Evolutionary conservation across 805 yeast species (phyloP), one percentile per base, ranked within the genome.

Genomic region (Pichia deserticola): DNA sequence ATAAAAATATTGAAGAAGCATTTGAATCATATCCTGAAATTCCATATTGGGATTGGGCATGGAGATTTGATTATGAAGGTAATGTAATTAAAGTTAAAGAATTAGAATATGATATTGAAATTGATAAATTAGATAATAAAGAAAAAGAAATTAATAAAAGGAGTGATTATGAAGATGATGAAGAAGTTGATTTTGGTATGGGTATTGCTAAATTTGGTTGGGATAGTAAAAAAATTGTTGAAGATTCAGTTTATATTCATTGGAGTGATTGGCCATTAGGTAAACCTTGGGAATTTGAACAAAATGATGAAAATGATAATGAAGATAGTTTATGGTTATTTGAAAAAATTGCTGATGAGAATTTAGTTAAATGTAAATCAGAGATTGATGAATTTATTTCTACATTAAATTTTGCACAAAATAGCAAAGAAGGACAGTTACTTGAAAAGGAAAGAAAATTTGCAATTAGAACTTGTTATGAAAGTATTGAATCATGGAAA

Each of bases 241-340:
- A 58, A 7, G 60, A 67, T 10, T 62, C 74, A 5, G 54, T 73
- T 57, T 67, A 79, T 48, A 60, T 81, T 32, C 89, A 84, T 60
- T 84, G 78, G 61, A 77, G 84, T 4, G 89, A 84, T 58, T 72
- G 74, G 36, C 89, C 89, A 6, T 62, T 82, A 7, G 79, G 82
- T 0, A 82, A 84, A 58, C 89, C 88, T 5, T 82, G 89, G 89
- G 62, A 60, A 37, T 30, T 52, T n/a, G n/a, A 28, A 7, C 49
- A 47, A 42, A 47, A 59, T 12, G 41, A 34, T 13, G 13, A 42
- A 25, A 33, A 30, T 4, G 39, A 40, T 5, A 36, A 49, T 5
- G 36, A 36, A 20, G 28, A 15, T 43, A 50, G 48, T 44, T 28
- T 6, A 13, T 49, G 37, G 30, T 42, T 28, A 45, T 42, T 49